Percentiles rank a stretch among this genome's conserved stretches.
Conservation (phyloP, 1,139 yeast genomes). For the Hemisphaericaspora xylofermentans region DNA sequence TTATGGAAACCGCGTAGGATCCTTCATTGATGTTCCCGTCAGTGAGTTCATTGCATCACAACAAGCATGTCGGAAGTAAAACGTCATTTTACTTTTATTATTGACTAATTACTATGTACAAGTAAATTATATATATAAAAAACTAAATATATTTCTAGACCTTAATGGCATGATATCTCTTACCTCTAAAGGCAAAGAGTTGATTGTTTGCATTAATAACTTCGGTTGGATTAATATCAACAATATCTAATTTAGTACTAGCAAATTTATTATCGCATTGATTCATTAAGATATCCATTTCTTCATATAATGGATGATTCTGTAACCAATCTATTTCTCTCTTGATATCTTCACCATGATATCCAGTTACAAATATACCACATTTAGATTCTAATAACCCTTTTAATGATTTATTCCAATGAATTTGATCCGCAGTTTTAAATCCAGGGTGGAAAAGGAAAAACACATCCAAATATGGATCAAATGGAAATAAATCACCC, state of each 20-base stretch:
- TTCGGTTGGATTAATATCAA: constrained; percentile 88
- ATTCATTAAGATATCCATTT: constrained; percentile 78
- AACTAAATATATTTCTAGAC: constrained; percentile 12
- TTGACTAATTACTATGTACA: constrained; percentile 1
- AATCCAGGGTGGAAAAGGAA: constrained; percentile 95
- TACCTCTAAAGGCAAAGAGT: constrained; percentile 90
- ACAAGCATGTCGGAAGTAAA: too few relatives aligned
- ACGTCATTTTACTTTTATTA: not conserved
- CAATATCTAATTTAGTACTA: constrained; percentile 91
- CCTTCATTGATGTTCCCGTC: too few relatives aligned
- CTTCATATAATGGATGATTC: constrained; percentile 58
- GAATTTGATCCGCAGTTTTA: constrained; percentile 76
- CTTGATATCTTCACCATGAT: constrained; percentile 68
- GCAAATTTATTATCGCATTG: constrained; percentile 72
- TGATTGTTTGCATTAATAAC: constrained; percentile 89
- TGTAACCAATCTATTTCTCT: constrained; percentile 75
- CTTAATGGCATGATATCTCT: constrained; percentile 84
- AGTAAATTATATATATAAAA: constrained; percentile 10
- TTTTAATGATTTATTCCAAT: constrained; percentile 81
- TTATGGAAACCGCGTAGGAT: too few relatives aligned
- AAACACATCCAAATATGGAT: constrained; percentile 90
- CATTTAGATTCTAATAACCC: constrained; percentile 91
- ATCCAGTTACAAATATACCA: constrained; percentile 87
- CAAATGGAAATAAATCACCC: constrained; percentile 95
- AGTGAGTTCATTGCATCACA: too few relatives aligned